These are phyloP conservation scores for Dioszegia aurantiaca DNA, from an alignment of 768 basidiomycete genomes.

Conservation along the genomic window DNA sequence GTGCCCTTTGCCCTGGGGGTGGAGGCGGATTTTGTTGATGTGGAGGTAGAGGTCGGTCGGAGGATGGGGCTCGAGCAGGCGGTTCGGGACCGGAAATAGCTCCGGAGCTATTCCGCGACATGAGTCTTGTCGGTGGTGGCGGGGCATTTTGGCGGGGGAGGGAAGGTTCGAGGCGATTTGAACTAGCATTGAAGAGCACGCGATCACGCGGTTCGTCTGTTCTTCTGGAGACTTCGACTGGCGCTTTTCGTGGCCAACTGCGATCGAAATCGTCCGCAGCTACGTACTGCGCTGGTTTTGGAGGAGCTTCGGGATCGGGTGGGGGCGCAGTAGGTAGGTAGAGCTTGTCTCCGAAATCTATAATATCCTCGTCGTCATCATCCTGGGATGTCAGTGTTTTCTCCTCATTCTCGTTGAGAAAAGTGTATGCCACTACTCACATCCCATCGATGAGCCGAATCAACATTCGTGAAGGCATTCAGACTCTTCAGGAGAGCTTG, in stretches of 20 bases:
- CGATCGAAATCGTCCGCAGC: constrained; percentile 82
- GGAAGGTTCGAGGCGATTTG: constrained; percentile 80
- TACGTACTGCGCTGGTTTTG: constrained; percentile 79
- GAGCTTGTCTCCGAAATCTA: constrained; percentile 94
- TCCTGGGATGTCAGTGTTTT: constrained; percentile 58
- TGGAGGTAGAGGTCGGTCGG: constrained; percentile 5
- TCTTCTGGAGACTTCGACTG: constrained; percentile 54
- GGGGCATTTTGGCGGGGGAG: constrained; percentile 6
- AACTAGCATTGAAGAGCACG: constrained; percentile 91
- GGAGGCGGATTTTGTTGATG: constrained; percentile 2
- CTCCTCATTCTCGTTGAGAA: too few species aligned
- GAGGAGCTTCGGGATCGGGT: constrained; percentile 55
- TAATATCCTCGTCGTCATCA: constrained; percentile 76
- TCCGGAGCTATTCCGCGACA: not conserved
- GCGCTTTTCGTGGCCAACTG: constrained; percentile 80
- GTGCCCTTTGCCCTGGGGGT: constrained; percentile 21
- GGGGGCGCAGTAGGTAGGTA: constrained; percentile 55
- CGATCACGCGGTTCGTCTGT: constrained; percentile 51
- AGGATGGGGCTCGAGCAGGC: not conserved
- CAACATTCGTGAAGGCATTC: constrained; percentile 89
- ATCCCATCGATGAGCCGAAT: constrained; percentile 97
- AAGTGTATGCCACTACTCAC: too few species aligned
- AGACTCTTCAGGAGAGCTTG: constrained; percentile 74
- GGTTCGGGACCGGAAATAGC: not conserved
- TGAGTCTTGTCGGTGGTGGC: constrained; percentile 7